Evolutionary conservation across 352 stramenopile species (phyloP), one percentile per base, ranked within the genome.

Genomic region (Peronospora destructor): DNA sequence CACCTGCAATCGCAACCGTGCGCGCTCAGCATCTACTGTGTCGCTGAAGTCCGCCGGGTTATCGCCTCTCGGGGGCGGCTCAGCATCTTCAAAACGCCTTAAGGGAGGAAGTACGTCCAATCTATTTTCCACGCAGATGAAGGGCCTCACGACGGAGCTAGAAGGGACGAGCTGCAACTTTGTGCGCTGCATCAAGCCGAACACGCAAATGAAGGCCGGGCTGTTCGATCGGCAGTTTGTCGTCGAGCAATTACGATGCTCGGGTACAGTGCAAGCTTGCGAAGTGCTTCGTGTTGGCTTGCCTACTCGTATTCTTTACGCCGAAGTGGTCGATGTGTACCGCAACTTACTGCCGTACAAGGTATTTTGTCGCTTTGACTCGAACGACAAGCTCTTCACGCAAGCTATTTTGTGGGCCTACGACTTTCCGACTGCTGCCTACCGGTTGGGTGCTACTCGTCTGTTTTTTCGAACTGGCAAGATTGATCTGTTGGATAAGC

Each of bases 131-230:
- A 92, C 71, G 16, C 86, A 96, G 53, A 86, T 96, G 66, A 79
- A 83, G 44, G 82, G 75, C 0, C 70, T 96, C 4, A 90, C 85
- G 6, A 79, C 74, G 0, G 81, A 92, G 42, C 58, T 96, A 1
- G 68, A 85, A 36, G 76, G 76, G 12, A 97, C 91, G 21, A 84
- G 82, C 46, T 94, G 89, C 46, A 94, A 94, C 53, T 98, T 97
- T 59, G 86, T 98, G 57, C 84, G 90, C 37, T 97, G 91, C 68
- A 96, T 98, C 65, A 98, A 98, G 66, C 93, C 93, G 0, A 98
- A 98, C 72, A 95, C 78, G n/a, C 66, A 85, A 33, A 98, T 97
- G 77, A 84, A 93, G 47, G 61, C 85, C 0, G 84, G 91, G 13
- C 35, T 84, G 11, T 94, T 87, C 39, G 83, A 84, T 49, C 78